Evolutionary conservation across 2,329 filamentous ascomycete genomes (phyloP), one percentile per base, ranked within the genome.

Genomic region (Cercospora sp.): DNA sequence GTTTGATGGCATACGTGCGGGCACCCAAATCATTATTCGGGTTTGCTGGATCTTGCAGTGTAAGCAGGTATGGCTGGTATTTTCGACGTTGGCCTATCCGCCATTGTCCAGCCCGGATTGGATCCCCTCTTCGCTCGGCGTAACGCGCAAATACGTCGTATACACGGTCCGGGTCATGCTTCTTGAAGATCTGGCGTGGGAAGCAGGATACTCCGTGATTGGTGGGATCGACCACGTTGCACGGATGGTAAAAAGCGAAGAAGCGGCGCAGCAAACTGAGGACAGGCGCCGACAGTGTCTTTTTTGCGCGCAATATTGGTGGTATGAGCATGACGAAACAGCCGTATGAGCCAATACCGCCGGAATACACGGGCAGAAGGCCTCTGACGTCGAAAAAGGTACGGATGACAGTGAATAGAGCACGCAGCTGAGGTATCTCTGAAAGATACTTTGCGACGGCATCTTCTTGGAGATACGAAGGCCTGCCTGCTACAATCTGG

Each of bases 31-130:
- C 85, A 74, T 88, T 88, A 73, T 81, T 80, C 21, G 82, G 81
- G 73, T 88, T 82, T 7, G 85, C 85, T 0, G 88, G 88, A 72
- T 90, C 87, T 76, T 88, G 86, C 13, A 90, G 79, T 67, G 80
- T 85, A 61, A 89, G 79, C 61, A 85, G 77, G 65, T 81, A 79
- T 12, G 71, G 79, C 70, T 76, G 80, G 72, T 45, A 72, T 74
- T 67, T 73, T 69, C 67, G 79, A 24, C 74, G 71, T 37, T 74
- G 77, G 12, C 79, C 75, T 26, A 83, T 80, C 16, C 77, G 76
- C 57, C 79, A 79, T 66, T 82, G 81, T 7, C 79, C 69, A 26
- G 72, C 67, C 16, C 74, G 69, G 24, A 74, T 57, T 8, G 37
- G 43, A 64, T 77, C 75, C 24, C 63, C 65, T 53, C 70, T 69